Evolutionary conservation across 192 early-diverging fungal species (phyloP).

Genomic region (Coemansia sp.): DNA sequence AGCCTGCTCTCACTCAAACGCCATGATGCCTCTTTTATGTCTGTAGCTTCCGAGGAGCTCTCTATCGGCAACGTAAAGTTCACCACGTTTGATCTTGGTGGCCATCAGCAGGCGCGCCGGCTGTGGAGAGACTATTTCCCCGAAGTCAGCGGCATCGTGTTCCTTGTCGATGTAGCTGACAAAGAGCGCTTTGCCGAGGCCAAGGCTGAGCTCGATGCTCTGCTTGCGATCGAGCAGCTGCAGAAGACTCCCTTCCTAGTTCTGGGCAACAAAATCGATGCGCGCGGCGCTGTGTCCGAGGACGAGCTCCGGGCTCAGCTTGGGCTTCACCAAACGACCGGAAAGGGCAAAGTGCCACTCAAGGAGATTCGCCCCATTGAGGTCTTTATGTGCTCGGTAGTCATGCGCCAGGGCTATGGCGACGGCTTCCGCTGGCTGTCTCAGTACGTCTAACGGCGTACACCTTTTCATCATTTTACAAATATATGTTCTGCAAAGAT

Average conservation of each 20-base stretch:
- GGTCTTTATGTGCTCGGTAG: constrained; percentile 99
- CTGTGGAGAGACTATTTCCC: constrained; percentile 99
- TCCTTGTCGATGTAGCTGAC: constrained; percentile 94
- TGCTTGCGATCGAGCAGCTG: constrained; percentile 93
- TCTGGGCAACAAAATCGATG: constrained; percentile 99
- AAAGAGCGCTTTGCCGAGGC: constrained; percentile 79
- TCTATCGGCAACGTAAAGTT: constrained; percentile 96
- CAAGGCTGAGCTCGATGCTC: constrained; percentile 92
- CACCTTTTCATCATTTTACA: background rate
- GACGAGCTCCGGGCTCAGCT: constrained; percentile 83
- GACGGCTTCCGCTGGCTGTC: constrained; percentile 92
- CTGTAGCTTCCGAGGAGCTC: constrained; percentile 83
- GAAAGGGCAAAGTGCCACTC: constrained; percentile 94
- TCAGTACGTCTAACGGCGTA: constrained; percentile 69
- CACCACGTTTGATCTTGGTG: constrained; percentile 97
- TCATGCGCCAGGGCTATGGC: constrained; percentile 97
- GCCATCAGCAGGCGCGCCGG: constrained; percentile 93
- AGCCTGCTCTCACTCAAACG: background rate
- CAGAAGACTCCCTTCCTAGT: constrained; percentile 91
- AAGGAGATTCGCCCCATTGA: constrained; percentile 96
- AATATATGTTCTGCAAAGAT: background rate
- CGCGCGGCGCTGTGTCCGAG: constrained; percentile 88
- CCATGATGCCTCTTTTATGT: background rate
- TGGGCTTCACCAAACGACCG: constrained; percentile 96
- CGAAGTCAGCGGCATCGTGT: constrained; percentile 97